phyloP scores from a whole-genome alignment of 768 basidiomycete species.

The Leccinum longicurvipes region DNA sequence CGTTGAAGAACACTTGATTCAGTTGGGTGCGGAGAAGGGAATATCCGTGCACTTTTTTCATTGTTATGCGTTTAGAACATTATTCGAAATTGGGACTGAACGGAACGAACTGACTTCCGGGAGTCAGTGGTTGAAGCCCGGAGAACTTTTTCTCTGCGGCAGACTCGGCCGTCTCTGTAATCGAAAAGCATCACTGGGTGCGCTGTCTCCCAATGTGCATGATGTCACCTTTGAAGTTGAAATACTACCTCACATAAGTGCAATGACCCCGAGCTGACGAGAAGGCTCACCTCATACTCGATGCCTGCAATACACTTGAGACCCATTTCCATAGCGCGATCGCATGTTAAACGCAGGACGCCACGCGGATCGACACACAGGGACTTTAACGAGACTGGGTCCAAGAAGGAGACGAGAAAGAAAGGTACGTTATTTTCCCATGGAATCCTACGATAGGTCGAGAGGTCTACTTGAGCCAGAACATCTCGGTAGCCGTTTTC shows the following conservation, averaged over 20 bases:
- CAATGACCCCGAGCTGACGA: neutral
- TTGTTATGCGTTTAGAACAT: slow-evolving; percentile 4
- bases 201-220: neutral
- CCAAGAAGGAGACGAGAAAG: slow-evolving; percentile 87
- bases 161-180: slow-evolving; percentile 74
- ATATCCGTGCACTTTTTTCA: slow-evolving; percentile 86
- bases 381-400: slow-evolving; percentile 78
- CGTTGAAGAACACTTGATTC: slow-evolving; percentile 86
- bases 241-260: slow-evolving; percentile 52
- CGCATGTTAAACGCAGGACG: slow-evolving; percentile 59
- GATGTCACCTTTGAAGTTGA: slow-evolving; percentile 78
- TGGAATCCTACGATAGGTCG: slow-evolving; percentile 83
- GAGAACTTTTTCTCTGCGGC: slow-evolving; percentile 75
- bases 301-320: slow-evolving; percentile 78
- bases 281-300: slow-evolving; percentile 77
- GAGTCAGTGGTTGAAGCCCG: slow-evolving; percentile 74
- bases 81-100: neutral
- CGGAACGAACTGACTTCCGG: slow-evolving; percentile 70
- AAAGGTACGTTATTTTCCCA: slow-evolving; percentile 93
- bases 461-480: slow-evolving; percentile 80
- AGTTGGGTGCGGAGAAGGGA: slow-evolving; percentile 88
- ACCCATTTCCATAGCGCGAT: slow-evolving; percentile 44
- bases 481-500: slow-evolving; percentile 92
- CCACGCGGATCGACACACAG: slow-evolving; percentile 85
- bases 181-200: slow-evolving; percentile 4